These are phyloP conservation scores for Tylopilus vinaceipallidus DNA, from an alignment of 768 basidiomycete species.

Conservation along the genomic window DNA sequence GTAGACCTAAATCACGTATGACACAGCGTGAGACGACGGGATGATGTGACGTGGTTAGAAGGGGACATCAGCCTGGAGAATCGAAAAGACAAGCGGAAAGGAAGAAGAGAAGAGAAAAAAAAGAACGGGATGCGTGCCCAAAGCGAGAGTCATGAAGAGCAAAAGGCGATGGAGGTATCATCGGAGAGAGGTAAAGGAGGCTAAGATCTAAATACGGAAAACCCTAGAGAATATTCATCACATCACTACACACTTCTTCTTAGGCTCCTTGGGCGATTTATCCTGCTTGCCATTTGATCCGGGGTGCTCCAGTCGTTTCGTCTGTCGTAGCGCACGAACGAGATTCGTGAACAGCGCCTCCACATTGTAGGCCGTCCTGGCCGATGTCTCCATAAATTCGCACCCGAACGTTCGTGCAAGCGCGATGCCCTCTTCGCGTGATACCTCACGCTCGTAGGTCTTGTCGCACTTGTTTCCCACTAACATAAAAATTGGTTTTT, in stretches of 20 bases:
- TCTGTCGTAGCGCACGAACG: conserved; percentile 78
- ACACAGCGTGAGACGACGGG: conserved; percentile 37
- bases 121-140: conserved; percentile 24
- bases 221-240: conserved; percentile 65
- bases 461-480: conserved; percentile 97
- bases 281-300: conserved; percentile 39
- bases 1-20: conserved; percentile 40
- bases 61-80: conserved; percentile 32
- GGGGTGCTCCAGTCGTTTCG: conserved; percentile 47
- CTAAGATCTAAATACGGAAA: conserved; percentile 64
- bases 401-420: conserved; percentile 85
- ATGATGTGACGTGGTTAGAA: conserved; percentile 33
- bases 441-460: conserved; percentile 87
- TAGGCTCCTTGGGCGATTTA: conserved; percentile 44
- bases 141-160: conserved; percentile 27
- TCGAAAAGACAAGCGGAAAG: conserved; percentile 16
- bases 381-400: conserved; percentile 95
- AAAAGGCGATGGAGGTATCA: conserved; percentile 65
- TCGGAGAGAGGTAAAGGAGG: conserved; percentile 67
- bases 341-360: conserved; percentile 87
- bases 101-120: conserved; percentile 10
- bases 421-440: conserved; percentile 81
- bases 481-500: conserved; percentile 85
- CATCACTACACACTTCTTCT: conserved; percentile 74
- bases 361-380: conserved; percentile 91